Base-by-base conservation (phyloP, 1,284 basidiomycete species). In the Papiliotrema terrestris region DNA sequence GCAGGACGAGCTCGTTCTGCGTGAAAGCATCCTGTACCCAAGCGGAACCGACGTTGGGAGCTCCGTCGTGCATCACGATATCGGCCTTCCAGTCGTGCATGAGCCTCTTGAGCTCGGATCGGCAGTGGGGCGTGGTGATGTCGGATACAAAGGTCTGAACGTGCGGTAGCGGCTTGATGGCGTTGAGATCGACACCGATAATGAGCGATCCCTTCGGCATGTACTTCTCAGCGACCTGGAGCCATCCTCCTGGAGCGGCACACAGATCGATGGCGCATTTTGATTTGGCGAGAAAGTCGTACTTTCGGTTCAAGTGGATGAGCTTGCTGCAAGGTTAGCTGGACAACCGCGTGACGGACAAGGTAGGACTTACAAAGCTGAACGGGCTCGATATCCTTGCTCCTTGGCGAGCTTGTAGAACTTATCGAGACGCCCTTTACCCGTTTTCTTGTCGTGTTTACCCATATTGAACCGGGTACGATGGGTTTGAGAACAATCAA, bases 1-100 rank as follows among this genome's bases (percentile, higher is more conserved):
- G 94, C 56, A 99, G 83, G 54, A 97, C 95, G 57, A 99, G 87
- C 77, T 99, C 96, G 47, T 91, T 91, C 74, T 99, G 96, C 58
- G 86, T 87, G 80, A 95, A 99, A 1, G 96, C 96, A 78, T 99
- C 96, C 76, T 99, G 96, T 57, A 98, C 85, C 96, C 96, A 99
- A 14, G 96, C 96, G 25, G 93, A 91, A 82, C 96, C 96, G 76
- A 99, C 96, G 75, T 99, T 99, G 42, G 96, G 96, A 42, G 96
- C 96, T 82, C 96, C 96, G 78, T 99, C 96, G 77, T 99, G 96
- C 53, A 99, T 83, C n/a, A 99, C 94, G 53, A 98, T 85, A 74
- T 99, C 96, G n/a, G 96, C 96, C 78, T 94, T 96, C 95, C 96
- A 98, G 76, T 98, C 94, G 77, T 98, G 98, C 61, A 98, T 80